A percentile compares a stretch with the other conserved stretches of the same genome.
Conservation (phyloP, 768 basidiomycete genomes). For the Dioszegia aurantiaca region DNA sequence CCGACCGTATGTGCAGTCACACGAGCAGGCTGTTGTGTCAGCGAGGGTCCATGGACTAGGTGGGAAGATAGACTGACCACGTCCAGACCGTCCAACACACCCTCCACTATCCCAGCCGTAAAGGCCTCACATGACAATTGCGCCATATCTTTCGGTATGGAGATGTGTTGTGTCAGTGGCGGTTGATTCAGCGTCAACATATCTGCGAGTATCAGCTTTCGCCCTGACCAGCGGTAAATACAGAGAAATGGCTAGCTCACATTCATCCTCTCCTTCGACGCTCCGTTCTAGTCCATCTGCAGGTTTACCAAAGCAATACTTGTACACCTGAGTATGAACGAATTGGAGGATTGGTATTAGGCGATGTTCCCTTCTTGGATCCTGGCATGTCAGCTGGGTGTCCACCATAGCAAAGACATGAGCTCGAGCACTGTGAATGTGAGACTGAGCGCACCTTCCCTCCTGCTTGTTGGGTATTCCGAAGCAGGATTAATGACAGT, state of each 20-base stretch:
- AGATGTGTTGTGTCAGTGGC: constrained; percentile 82
- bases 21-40: constrained; percentile 71
- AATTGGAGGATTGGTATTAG: constrained; percentile 88
- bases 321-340: constrained; percentile 93
- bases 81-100: constrained; percentile 86
- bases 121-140: constrained; percentile 95
- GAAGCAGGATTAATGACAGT: constrained; percentile 54
- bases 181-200: constrained; percentile 99
- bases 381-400: constrained; percentile 56
- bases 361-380: constrained; percentile 88
- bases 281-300: constrained; percentile 95
- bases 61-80: constrained; percentile 65
- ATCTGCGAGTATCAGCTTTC: constrained; percentile 57
- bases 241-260: too few relatives aligned
- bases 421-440: too few relatives aligned
- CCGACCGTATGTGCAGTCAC: constrained; percentile 95
- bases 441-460: constrained; percentile 38
- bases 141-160: constrained; percentile 90
- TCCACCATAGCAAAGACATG: neutral
- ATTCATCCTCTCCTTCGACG: constrained; percentile 95
- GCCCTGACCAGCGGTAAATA: neutral
- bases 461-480: constrained; percentile 45
- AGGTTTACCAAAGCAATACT: constrained; percentile 84
- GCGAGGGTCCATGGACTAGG: neutral
- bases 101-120: constrained; percentile 95